Base-by-base conservation (phyloP, 2,329 filamentous ascomycete genomes). In the Teratosphaeriaceae sp. region DNA sequence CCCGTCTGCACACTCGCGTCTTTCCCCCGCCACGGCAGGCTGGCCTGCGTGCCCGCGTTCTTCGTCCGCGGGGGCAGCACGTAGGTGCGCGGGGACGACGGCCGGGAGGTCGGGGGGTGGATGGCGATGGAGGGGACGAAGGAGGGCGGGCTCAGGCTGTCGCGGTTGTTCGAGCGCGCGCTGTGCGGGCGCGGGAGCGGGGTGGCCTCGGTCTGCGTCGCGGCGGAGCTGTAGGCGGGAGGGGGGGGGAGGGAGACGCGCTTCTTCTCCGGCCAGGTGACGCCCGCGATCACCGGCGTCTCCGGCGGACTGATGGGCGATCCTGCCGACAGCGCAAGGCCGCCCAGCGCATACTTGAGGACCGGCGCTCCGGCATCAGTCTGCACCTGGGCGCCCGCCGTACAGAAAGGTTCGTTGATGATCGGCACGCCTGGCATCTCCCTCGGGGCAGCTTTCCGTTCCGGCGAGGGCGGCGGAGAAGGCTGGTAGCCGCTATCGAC, bases 51-150 rank as follows among this genome's bases (percentile, higher is more conserved):
- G 15, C 80, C 82, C 50, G 84, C 80, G 64, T 88, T 88, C 62
- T 88, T 96, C 5, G 79, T 83, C 48, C 80, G 80, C 44, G 89
- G 81, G 42, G 88, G 88, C 22, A 94, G 81, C 42, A 94, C 77
- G 40, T 83, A 81, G 52, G 83, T 79, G 37, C 76, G 78, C 2
- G 88, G 88, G 2, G 88, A 88, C 3, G 82, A 73, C n/a, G 90
- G 88, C 37, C 85, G 79, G 43, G 88, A 94, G 2, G 76, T 80
- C 0, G 92, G 90, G 23, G 92, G 92, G 54, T 94, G 85, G 40
- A 98, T 87, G 43, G 87, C 85, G 59, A 98, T 98, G 55, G 82
- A 85, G 0, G 90, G 90, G 12, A 61, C 58, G 36, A 57, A 58
- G 19, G 45, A 42, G 19, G 58, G 57, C 26, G 54, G 55, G 33